Percentiles rank a stretch among this genome's conserved stretches.
Evolutionary conservation across 257 asterid species (phyloP).

Genomic region (Scutellaria barbata): DNA sequence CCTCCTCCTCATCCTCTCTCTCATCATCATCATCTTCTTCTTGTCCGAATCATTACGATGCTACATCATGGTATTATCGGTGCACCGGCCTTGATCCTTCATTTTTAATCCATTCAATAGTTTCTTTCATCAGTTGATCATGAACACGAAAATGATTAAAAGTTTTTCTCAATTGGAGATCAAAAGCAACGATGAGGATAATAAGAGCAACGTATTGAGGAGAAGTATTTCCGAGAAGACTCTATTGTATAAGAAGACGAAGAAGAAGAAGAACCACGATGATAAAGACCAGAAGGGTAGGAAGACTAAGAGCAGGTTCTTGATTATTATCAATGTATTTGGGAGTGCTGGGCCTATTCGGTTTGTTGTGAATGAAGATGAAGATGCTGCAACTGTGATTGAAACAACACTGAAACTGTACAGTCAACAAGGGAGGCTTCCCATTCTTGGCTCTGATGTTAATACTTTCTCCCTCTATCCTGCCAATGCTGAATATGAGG

Average conservation of each 20-base stretch:
- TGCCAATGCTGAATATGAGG: constrained; percentile 46
- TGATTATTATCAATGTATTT: constrained; percentile 53
- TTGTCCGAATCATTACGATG: too few species aligned
- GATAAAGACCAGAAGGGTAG: neutral
- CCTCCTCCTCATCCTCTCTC: neutral
- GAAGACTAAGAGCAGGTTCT: constrained; percentile 31
- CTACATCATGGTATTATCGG: neutral
- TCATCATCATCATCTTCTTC: neutral
- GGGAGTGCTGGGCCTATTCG: constrained; percentile 74
- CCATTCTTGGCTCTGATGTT: constrained; percentile 49
- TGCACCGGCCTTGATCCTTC: constrained; percentile 6
- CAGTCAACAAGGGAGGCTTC: constrained; percentile 62
- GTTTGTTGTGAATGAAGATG: constrained; percentile 54
- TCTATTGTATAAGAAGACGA: too few species aligned
- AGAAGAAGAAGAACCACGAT: neutral
- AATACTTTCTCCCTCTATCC: constrained; percentile 52
- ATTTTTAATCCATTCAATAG: neutral
- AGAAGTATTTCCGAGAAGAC: neutral
- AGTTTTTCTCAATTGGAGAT: neutral
- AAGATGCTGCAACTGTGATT: constrained; percentile 50
- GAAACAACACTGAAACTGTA: constrained; percentile 49
- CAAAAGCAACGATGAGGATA: neutral
- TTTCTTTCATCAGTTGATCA: neutral
- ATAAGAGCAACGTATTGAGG: neutral
- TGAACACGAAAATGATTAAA: constrained; percentile 3